Conservation (phyloP, 2,329 filamentous ascomycete species). For the Penicillium oxalicum region DNA sequence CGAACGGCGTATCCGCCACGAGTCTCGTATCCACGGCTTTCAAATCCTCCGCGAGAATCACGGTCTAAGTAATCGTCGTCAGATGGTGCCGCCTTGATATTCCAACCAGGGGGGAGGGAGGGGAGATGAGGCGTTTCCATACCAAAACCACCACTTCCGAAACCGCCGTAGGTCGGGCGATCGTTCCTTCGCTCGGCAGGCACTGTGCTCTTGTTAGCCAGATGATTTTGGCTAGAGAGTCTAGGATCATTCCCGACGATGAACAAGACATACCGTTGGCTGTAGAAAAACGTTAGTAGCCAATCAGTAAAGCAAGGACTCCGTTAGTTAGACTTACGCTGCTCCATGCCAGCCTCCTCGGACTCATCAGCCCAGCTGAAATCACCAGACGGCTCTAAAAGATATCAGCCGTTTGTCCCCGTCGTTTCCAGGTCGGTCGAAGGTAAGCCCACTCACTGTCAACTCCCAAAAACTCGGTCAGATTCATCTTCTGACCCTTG, state of each 20-base stretch:
- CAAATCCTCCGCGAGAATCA: slow-evolving; percentile 8
- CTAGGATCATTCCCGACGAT: slow-evolving; percentile 1
- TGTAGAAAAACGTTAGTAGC: slow-evolving; percentile 17
- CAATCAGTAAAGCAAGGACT: slow-evolving; percentile 4
- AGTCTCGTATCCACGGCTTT: slow-evolving; percentile 12
- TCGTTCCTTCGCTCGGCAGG: slow-evolving; percentile 43
- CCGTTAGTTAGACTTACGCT: slow-evolving; percentile 4
- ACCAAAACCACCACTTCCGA: slow-evolving; percentile 32
- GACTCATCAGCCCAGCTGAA: slow-evolving; percentile 80
- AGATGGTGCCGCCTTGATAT: slow-evolving; percentile 2
- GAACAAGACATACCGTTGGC: slow-evolving; percentile 26
- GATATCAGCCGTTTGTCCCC: slow-evolving; percentile 24
- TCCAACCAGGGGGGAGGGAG: not conserved
- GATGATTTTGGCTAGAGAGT: slow-evolving; percentile 5
- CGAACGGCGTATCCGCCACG: slow-evolving; percentile 38
- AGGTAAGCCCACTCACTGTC: slow-evolving; percentile 60
- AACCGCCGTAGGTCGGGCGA: slow-evolving; percentile 43
- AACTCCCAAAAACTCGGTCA: slow-evolving; percentile 91
- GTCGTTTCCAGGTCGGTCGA: slow-evolving; percentile 1
- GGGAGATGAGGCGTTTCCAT: slow-evolving; percentile 3
- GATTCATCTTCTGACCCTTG: slow-evolving; percentile 93
- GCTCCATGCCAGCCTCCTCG: slow-evolving; percentile 3
- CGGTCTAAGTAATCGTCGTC: slow-evolving; percentile 25
- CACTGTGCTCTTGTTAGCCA: slow-evolving; percentile 24
- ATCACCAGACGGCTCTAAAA: slow-evolving; percentile 60